Conservation (phyloP, 2,329 filamentous ascomycete genomes). For the Exophiala alcalophila region DNA sequence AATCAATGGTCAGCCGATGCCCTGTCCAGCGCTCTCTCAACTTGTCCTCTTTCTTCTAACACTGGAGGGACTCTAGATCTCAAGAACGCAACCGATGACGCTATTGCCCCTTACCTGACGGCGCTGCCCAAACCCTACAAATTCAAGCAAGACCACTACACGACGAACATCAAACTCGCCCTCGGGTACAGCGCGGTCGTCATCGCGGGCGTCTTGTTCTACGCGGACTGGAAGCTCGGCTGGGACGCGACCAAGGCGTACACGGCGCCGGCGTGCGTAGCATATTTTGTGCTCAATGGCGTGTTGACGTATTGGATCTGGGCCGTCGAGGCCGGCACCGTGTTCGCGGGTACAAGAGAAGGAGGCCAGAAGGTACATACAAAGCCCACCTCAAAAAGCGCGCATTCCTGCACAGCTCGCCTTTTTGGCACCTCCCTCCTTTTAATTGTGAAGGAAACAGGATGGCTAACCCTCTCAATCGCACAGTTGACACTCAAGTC, state of each 20-base stretch:
- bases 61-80: slow-evolving; percentile 64
- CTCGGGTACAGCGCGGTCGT: slow-evolving; percentile 80
- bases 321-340: slow-evolving; percentile 72
- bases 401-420: no score
- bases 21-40: slow-evolving; percentile 5
- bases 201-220: slow-evolving; percentile 79
- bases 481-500: slow-evolving; percentile 70
- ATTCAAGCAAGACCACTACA: slow-evolving; percentile 76
- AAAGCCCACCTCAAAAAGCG: no score
- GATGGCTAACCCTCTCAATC: no score
- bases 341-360: slow-evolving; percentile 73
- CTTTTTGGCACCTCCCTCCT: no score
- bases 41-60: neutral
- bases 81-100: slow-evolving; percentile 95
- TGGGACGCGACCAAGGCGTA: slow-evolving; percentile 82
- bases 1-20: slow-evolving; percentile 40
- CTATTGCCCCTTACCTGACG: slow-evolving; percentile 88
- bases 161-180: slow-evolving; percentile 76
- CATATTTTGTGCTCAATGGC: slow-evolving; percentile 77
- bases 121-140: slow-evolving; percentile 60
- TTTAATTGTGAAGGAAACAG: no score
- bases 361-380: slow-evolving; percentile 61
- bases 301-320: slow-evolving; percentile 80
- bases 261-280: slow-evolving; percentile 72
- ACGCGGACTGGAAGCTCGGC: slow-evolving; percentile 85